Conservation (phyloP, 176 grass and related monocot species). For the Carex kokanica region DNA sequence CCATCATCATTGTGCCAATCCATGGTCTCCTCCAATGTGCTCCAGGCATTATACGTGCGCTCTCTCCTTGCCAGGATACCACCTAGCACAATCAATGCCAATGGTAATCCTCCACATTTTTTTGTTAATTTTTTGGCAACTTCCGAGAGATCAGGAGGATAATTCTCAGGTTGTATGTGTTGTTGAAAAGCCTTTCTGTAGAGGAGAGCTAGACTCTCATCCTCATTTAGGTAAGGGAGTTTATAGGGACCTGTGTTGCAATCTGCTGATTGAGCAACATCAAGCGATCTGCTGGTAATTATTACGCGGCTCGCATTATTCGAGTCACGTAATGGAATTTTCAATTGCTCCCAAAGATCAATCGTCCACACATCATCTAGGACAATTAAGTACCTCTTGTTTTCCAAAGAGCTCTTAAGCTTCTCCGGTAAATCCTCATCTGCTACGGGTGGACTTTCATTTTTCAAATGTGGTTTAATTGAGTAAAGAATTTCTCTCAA, state of each 20-base stretch:
- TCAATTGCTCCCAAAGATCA: not conserved
- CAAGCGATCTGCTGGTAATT: not conserved
- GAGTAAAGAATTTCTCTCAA: slow-evolving; percentile 13
- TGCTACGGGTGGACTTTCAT: not conserved
- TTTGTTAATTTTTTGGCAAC: not conserved
- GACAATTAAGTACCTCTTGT: not conserved
- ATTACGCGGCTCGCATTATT: not conserved
- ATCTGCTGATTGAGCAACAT: not conserved
- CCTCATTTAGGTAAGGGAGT: not conserved
- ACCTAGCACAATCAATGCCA: not conserved
- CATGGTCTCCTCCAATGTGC: not conserved
- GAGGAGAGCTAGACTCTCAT: not conserved
- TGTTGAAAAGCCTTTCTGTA: not conserved
- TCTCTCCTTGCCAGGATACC: not conserved
- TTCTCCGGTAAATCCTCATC: not conserved
- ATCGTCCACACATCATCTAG: not conserved
- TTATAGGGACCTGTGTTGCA: not conserved
- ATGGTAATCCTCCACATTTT: not conserved
- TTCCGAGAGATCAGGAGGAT: not conserved
- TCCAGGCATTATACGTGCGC: not conserved
- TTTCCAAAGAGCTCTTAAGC: not conserved
- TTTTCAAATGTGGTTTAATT: not conserved
- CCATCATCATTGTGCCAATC: no score
- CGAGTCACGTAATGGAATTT: not conserved
- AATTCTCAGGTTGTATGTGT: not conserved